These are phyloP conservation scores for Capsicum rhomboideum DNA, from an alignment of 257 asterid genomes.

Conservation along the genomic window DNA sequence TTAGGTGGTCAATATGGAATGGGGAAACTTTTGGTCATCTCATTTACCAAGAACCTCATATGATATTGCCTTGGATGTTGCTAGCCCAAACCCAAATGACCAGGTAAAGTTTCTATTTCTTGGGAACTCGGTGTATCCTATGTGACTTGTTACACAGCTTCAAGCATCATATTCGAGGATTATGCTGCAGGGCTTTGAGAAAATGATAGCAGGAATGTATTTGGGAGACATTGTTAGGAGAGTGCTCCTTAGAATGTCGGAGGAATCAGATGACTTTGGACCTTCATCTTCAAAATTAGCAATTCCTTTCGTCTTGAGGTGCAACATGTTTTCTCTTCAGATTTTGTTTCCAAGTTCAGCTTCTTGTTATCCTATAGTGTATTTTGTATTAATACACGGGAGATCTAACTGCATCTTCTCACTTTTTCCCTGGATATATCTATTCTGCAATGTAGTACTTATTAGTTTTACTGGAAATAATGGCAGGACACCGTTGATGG, in stretches of 20 bases:
- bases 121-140: not conserved
- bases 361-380: not conserved
- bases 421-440: not conserved
- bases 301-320: constrained; percentile 71
- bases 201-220: constrained; percentile 95
- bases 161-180: not conserved
- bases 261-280: constrained; percentile 62
- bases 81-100: constrained; percentile 73
- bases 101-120: constrained; percentile 35
- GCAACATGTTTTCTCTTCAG: not conserved
- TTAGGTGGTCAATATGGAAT: constrained; percentile 88
- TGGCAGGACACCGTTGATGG: constrained; percentile 66
- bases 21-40: constrained; percentile 96
- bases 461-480: not conserved
- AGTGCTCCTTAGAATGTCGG: constrained; percentile 64
- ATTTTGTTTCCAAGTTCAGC: not conserved
- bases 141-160: constrained; percentile 4
- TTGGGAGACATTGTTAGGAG: constrained; percentile 86
- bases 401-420: not conserved
- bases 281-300: constrained; percentile 48
- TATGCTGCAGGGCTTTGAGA: constrained; percentile 67
- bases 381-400: not conserved
- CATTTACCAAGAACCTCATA: constrained; percentile 81
- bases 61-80: constrained; percentile 68
- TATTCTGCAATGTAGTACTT: not conserved